Conservation (phyloP, 768 basidiomycete species). For the Bullera alba region DNA sequence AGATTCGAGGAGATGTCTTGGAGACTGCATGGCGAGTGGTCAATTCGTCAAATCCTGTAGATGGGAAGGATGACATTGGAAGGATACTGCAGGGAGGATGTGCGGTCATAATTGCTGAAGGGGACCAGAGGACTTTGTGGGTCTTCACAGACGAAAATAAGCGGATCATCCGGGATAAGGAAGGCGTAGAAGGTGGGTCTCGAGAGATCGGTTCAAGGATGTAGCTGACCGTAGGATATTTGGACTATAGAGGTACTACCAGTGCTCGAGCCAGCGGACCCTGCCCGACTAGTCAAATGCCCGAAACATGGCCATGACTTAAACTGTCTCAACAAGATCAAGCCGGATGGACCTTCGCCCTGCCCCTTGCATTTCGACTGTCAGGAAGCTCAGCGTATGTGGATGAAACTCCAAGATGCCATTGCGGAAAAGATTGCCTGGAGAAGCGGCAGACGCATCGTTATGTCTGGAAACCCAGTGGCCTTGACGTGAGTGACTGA, state of each 20-base stretch:
- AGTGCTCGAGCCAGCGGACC: not conserved
- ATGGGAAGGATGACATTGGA: not conserved
- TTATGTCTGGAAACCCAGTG: not conserved
- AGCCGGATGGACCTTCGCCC: too few species aligned
- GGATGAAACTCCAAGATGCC: slow-evolving; percentile 2
- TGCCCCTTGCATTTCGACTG: too few species aligned
- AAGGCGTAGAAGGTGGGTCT: not conserved
- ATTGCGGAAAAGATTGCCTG: slow-evolving; percentile 10
- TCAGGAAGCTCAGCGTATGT: too few species aligned
- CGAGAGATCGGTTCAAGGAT: not conserved
- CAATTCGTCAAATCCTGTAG: not conserved
- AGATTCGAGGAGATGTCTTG: not conserved
- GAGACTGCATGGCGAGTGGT: not conserved
- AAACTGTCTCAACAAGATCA: not conserved
- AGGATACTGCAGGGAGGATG: not conserved
- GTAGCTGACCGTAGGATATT: too few species aligned
- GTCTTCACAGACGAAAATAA: not conserved
- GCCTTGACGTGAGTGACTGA: not conserved
- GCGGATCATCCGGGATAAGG: too few species aligned
- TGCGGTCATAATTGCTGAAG: not conserved
- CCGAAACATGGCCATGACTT: not conserved
- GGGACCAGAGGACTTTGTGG: slow-evolving; percentile 1
- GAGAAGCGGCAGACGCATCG: slow-evolving; percentile 6
- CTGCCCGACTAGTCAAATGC: not conserved
- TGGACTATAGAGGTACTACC: too few species aligned